Evolutionary conservation across 306 rosid species (phyloP), one percentile per base, ranked within the genome.

Genomic region (Crotalaria pallida): DNA sequence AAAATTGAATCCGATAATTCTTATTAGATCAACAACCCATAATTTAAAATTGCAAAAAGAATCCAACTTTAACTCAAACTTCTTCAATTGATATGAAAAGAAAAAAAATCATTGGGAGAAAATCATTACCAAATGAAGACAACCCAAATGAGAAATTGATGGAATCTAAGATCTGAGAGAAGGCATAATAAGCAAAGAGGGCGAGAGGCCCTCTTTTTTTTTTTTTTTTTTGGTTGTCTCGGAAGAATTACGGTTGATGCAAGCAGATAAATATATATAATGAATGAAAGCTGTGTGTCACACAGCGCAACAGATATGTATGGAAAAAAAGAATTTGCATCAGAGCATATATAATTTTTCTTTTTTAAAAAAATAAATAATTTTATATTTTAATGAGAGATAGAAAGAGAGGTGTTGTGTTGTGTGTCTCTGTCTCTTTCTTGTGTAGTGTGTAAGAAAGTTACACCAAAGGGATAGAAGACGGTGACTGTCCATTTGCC

Each of bases 131-230:
- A 84, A 86, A 81, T 76, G 86, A 86, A 72, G 86, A 85, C 80
- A 81, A 82, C 88, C 88, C 96, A 89, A 84, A 82, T 81, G 86
- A 79, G 75, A 75, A 78, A 73, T 80, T 51, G 71, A 76, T 78
- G 82, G 73, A 82, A 89, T 76, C 89, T 87, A 92, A 89, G 98
- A 92, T 92, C 96, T 86, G 84, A 81, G 85, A 81, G 83, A 81
- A 88, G 69, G 88, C 88, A 80, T 85, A 84, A 84, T 47, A 79
- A 69, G 85, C 73, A 81, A 84, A 87, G 96, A 92, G 96, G 90
- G 97, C 97, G 79, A 76, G 72, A 83, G 90, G 88, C 89, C 96
- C 92, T 85, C 87, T 73, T 81, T 71, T 43, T 41, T 26, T 52
- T 40, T 50, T 40, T 75, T 72, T 53, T 38, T 41, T 70, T 68